phyloP scores from a whole-genome alignment of 768 basidiomycete genomes.

The Boletellus emodensis region DNA sequence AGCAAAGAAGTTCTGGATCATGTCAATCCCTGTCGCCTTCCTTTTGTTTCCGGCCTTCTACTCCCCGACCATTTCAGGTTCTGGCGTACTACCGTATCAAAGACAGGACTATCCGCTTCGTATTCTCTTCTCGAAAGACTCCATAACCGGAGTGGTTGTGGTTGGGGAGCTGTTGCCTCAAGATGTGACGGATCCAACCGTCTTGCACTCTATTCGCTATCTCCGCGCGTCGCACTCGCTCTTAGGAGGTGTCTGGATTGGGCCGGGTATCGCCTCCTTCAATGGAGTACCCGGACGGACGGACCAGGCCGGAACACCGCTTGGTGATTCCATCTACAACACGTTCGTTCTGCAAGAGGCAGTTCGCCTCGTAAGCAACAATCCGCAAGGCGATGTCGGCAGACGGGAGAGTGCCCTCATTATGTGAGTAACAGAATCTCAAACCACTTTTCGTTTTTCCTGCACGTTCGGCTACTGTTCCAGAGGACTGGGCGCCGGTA shows the following conservation, averaged over 20 bases:
- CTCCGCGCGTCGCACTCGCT: slow-evolving; percentile 63
- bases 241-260: slow-evolving; percentile 78
- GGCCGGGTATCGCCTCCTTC: slow-evolving; percentile 41
- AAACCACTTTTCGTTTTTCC: slow-evolving; percentile 2
- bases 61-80: slow-evolving; percentile 57
- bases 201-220: slow-evolving; percentile 52
- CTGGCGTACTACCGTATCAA: slow-evolving; percentile 44
- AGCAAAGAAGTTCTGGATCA: slow-evolving; percentile 7
- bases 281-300: slow-evolving; percentile 39
- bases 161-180: slow-evolving; percentile 68
- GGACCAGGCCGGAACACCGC: slow-evolving; percentile 49
- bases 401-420: slow-evolving; percentile 55
- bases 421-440: slow-evolving; percentile 49
- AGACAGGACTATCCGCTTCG: slow-evolving; percentile 55
- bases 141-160: slow-evolving; percentile 76
- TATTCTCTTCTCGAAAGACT: slow-evolving; percentile 63
- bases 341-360: slow-evolving; percentile 89
- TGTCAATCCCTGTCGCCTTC: slow-evolving; percentile 28
- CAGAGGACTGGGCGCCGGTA: slow-evolving; percentile 87
- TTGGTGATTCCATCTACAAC: slow-evolving; percentile 79
- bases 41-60: slow-evolving; percentile 40
- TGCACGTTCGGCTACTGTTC: slow-evolving; percentile 2
- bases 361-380: slow-evolving; percentile 61
- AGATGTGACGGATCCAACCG: slow-evolving; percentile 25
- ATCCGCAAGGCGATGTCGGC: slow-evolving; percentile 34